Base-by-base conservation (phyloP, 2,329 filamentous ascomycete species). In the Lasiodiplodia sp. region DNA sequence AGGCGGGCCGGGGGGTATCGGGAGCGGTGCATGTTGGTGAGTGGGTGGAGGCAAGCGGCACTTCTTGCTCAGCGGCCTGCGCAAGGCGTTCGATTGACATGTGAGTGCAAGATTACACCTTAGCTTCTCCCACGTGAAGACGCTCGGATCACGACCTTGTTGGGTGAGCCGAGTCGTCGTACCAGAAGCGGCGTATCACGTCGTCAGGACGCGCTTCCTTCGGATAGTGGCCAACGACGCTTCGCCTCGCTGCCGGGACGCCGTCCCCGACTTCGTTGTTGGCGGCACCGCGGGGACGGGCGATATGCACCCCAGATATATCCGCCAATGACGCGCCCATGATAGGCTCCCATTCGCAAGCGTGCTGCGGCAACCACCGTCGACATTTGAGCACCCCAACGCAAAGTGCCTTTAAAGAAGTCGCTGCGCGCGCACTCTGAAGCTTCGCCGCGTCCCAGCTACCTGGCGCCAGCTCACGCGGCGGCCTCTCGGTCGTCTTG, bases 11-110 rank as follows among this genome's bases (percentile, higher is more conserved):
- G 40, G 58, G 40, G 37, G 40, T 51, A 49, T 34, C 40, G 47
- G 58, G 40, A 25, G 40, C 57, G 57, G 57, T 60, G 31, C 58
- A 49, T 63, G 63, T 56, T 55, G 63, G 11, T 31, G 63, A 66
- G 63, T 44, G 63, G 55, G 63, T 44, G 51, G 63, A 47, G 47
- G 62, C 31, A 31, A 25, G 51, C 51, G 51, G 63, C 25, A 66
- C 47, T 64, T 28, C 40, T 52, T 37, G 60, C 25, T 12, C 60
- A 37, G 60, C 40, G 28, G 58, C 25, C 18, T 44, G 58, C 58
- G 58, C 25, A 44, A 63, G 49, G 58, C 40, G 31, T 63, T 63
- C n/a, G 2, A 63, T 49, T 63, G 40, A 63, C 58, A 63, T 63
- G 58, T 51, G 58, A 63, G 51, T 18, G 16, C 31, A 38, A 60